Conservation (phyloP, 2,329 filamentous ascomycete genomes). For the Pyrenophora graminea region DNA sequence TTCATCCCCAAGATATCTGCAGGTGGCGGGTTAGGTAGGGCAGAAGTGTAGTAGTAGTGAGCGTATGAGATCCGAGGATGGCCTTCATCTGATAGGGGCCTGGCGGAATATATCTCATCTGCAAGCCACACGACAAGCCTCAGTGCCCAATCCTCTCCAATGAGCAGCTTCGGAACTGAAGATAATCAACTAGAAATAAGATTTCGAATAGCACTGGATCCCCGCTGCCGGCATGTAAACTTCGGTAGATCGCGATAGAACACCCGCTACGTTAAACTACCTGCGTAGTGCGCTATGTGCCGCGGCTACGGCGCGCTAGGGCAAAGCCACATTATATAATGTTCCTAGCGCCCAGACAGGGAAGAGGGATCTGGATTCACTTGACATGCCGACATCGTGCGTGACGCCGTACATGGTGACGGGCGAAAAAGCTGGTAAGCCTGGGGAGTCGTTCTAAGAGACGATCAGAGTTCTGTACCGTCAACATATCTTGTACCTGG, state of each 20-base stretch:
- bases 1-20: slow-evolving; percentile 24
- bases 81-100: neutral
- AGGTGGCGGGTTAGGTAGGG: neutral
- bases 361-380: neutral
- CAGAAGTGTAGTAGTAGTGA: neutral
- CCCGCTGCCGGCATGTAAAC: neutral
- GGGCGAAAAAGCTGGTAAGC: neutral
- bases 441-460: neutral
- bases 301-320: neutral
- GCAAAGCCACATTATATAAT: neutral
- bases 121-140: too few species aligned
- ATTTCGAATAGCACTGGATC: neutral
- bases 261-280: neutral
- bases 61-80: neutral
- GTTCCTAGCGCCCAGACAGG: too few species aligned
- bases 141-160: neutral
- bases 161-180: neutral
- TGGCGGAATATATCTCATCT: neutral
- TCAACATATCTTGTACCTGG: neutral
- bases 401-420: neutral
- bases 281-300: neutral
- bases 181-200: neutral
- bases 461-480: neutral
- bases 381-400: neutral
- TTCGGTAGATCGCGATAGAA: neutral